Conservation (phyloP, 192 early-diverging fungal species). For the Coemansia asiatica region DNA sequence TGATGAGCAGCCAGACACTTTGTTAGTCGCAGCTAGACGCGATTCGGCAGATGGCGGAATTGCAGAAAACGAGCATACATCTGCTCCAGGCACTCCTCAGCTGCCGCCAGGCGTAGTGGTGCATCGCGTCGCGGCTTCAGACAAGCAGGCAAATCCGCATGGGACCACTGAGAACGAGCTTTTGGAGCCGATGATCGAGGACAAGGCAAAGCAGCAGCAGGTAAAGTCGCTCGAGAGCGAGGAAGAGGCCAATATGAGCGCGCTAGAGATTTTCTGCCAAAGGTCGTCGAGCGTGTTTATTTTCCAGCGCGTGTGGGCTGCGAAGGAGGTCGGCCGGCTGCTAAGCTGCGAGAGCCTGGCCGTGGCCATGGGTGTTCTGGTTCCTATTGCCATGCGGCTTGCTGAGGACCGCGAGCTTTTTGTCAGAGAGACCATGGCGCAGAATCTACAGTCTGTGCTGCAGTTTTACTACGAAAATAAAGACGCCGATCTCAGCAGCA, state of each 20-base stretch:
- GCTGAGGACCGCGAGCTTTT: slow-evolving; percentile 51
- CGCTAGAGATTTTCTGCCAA: slow-evolving; percentile 46
- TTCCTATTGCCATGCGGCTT: slow-evolving; percentile 54
- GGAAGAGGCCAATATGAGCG: slow-evolving; percentile 45
- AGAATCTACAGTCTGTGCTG: slow-evolving; percentile 40
- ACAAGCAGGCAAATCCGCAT: slow-evolving; percentile 37
- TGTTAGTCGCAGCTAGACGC: not conserved
- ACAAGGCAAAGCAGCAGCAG: slow-evolving; percentile 45
- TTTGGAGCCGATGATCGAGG: slow-evolving; percentile 44
- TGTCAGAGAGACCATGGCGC: slow-evolving; percentile 55
- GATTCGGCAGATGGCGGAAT: slow-evolving; percentile 6
- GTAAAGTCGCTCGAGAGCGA: slow-evolving; percentile 34
- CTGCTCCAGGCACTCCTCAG: not conserved
- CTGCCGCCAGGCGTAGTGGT: slow-evolving; percentile 36
- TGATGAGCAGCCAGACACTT: not conserved
- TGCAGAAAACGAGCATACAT: not conserved
- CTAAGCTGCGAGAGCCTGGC: slow-evolving; percentile 10
- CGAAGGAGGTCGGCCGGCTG: slow-evolving; percentile 40
- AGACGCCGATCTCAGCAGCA: slow-evolving; percentile 1
- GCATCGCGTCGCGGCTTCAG: slow-evolving; percentile 44
- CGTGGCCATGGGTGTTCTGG: slow-evolving; percentile 29
- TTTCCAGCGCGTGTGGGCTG: slow-evolving; percentile 56
- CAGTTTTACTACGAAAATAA: slow-evolving; percentile 42
- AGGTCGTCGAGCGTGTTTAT: slow-evolving; percentile 46
- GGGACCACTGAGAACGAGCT: slow-evolving; percentile 41